Percentiles rank a stretch among this genome's conserved stretches.
Conservation (phyloP, 2,329 filamentous ascomycete genomes). For the Tolypocladium amazonense region DNA sequence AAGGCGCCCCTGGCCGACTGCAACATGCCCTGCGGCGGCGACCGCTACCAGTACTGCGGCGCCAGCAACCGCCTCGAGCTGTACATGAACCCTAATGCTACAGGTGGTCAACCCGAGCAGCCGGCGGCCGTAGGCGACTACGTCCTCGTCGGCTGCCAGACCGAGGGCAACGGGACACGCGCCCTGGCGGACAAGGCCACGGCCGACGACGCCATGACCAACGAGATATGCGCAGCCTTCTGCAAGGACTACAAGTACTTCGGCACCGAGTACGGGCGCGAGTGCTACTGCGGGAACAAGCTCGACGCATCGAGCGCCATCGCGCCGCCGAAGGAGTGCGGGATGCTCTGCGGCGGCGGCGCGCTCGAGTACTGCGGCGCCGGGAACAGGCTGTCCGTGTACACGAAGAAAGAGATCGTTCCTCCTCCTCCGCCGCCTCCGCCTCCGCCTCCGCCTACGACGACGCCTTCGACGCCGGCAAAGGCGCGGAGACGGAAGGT, state of each 20-base stretch:
- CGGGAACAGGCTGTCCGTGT: constrained; percentile 24
- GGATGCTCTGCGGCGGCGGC: constrained; percentile 29
- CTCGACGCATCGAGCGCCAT: constrained; percentile 16
- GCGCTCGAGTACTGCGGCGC: constrained; percentile 27
- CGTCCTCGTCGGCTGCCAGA: constrained; percentile 23
- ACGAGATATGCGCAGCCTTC: constrained; percentile 19
- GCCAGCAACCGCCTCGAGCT: constrained; percentile 21
- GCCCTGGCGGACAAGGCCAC: constrained; percentile 17
- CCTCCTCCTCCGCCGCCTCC: not conserved
- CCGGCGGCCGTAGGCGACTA: constrained; percentile 20
- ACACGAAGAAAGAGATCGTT: constrained; percentile 14
- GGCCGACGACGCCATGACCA: constrained; percentile 19
- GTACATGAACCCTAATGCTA: constrained; percentile 17
- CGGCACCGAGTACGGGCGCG: constrained; percentile 26
- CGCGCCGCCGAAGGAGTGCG: constrained; percentile 22
- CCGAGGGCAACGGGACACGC: constrained; percentile 21
- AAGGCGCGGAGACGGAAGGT: not conserved
- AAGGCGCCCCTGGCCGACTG: constrained; percentile 20
- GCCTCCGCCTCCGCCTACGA: not conserved
- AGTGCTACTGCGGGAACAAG: constrained; percentile 25
- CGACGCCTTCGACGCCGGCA: not conserved
- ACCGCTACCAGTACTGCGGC: constrained; percentile 22
- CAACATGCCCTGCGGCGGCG: constrained; percentile 21
- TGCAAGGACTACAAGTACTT: constrained; percentile 21
- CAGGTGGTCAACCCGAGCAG: constrained; percentile 17